Percentiles rank a stretch among this genome's conserved stretches.
Evolutionary conservation across 352 stramenopile species (phyloP).

Genomic region (Globisporangium sylvaticum): DNA sequence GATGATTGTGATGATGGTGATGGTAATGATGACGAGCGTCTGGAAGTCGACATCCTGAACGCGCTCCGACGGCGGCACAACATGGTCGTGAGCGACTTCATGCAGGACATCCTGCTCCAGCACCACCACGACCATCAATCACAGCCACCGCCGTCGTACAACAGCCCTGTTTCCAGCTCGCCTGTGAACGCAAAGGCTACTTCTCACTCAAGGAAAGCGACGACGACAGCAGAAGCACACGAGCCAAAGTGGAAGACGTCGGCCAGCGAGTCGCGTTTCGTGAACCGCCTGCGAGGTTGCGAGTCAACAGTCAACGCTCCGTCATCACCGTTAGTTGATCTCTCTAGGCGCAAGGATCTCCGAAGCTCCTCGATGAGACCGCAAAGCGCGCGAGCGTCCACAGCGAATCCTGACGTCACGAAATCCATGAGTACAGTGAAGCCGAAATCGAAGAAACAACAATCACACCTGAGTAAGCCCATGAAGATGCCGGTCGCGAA

Average conservation of each 20-base stretch:
- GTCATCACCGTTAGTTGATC: neutral
- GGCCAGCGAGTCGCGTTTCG: conserved; percentile 16
- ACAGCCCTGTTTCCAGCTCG: neutral
- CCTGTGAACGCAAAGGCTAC: neutral
- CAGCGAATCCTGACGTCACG: neutral
- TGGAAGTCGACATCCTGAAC: conserved; percentile 21
- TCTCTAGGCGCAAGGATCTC: conserved; percentile 10
- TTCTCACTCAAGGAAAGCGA: neutral
- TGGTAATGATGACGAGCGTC: conserved; percentile 12
- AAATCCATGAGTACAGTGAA: neutral
- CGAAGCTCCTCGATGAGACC: neutral
- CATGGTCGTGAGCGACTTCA: conserved; percentile 50
- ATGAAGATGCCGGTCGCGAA: conserved; percentile 12
- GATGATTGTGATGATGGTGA: conserved; percentile 9
- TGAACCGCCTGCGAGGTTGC: conserved; percentile 11
- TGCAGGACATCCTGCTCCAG: conserved; percentile 41
- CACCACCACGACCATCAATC: conserved; percentile 11
- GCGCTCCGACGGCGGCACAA: conserved; percentile 49
- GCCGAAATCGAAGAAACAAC: neutral
- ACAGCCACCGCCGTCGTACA: conserved; percentile 8
- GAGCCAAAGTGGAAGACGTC: neutral
- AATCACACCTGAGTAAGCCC: neutral
- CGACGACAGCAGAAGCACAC: neutral
- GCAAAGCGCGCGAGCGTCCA: neutral
- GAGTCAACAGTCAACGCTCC: neutral